phyloP scores from a whole-genome alignment of 306 rosid species.

The Alnus rubra region DNA sequence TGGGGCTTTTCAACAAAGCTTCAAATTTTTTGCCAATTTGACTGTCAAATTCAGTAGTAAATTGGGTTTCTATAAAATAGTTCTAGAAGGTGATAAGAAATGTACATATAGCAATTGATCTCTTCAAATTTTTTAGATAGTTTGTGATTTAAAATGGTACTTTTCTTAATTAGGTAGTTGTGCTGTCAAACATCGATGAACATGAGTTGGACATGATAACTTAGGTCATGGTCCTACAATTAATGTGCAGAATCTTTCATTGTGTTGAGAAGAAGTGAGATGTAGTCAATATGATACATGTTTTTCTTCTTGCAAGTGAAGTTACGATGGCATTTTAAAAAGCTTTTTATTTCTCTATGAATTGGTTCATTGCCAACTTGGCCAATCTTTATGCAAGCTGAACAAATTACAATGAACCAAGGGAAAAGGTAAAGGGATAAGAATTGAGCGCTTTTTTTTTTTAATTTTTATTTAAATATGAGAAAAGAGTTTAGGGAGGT shows the following conservation, averaged over 20 bases:
- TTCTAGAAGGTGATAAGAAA: no score
- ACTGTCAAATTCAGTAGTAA: no score
- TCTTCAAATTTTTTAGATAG: no score
- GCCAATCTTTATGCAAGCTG: neutral
- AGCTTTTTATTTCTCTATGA: no score
- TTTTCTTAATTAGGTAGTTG: neutral
- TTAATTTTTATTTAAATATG: no score
- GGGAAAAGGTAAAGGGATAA: neutral
- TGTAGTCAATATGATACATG: neutral
- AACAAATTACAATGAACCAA: neutral
- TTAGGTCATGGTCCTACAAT: neutral
- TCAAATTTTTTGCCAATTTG: no score
- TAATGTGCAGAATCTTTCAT: neutral
- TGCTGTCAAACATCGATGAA: neutral
- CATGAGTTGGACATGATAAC: neutral
- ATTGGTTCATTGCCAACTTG: neutral
- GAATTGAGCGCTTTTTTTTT: no score
- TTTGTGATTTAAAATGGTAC: no score
- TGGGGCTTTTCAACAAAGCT: no score
- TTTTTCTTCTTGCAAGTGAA: neutral
- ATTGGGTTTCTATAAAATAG: no score
- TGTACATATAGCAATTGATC: no score
- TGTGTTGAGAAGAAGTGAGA: neutral
- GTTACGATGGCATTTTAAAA: neutral
- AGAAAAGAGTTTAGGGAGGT: no score